phyloP scores from a whole-genome alignment of 129 eudicot species.

The Glebionis coronaria region DNA sequence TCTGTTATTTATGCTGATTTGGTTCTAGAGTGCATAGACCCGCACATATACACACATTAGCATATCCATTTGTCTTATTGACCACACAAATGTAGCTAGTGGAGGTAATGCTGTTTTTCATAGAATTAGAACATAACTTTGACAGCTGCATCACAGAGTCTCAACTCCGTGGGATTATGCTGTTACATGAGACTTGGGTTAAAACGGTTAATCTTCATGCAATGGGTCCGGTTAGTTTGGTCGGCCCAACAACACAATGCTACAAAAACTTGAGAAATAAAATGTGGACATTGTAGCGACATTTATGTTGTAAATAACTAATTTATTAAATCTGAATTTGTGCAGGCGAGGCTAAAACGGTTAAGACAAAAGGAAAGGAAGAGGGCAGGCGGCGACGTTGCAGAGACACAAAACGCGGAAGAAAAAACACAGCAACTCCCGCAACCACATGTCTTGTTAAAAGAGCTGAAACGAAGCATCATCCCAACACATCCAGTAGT shows the following conservation, averaged over 20 bases:
- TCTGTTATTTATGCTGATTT: no score
- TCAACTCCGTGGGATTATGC: no score
- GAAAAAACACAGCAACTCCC: not conserved
- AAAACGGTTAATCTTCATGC: no score
- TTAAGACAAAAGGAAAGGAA: constrained; percentile 58
- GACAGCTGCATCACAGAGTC: no score
- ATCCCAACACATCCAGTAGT: not conserved
- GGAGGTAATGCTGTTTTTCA: not conserved
- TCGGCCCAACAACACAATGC: no score
- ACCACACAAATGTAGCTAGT: not conserved
- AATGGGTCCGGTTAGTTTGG: no score
- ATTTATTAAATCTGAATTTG: not conserved
- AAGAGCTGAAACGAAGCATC: not conserved
- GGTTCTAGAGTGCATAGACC: no score
- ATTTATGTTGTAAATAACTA: no score
- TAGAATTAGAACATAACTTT: not conserved
- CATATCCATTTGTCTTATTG: not conserved
- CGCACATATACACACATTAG: no score
- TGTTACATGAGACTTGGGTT: no score
- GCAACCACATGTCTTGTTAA: not conserved
- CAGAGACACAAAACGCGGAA: constrained; percentile 3
- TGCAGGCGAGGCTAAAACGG: constrained; percentile 58
- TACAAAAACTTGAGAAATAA: no score
- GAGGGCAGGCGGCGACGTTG: constrained; percentile 22
- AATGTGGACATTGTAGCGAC: no score